A percentile compares a stretch with the other conserved stretches of the same genome.
Conservation (phyloP, 2,329 filamentous ascomycete genomes). For the Fusarium cicatricum region DNA sequence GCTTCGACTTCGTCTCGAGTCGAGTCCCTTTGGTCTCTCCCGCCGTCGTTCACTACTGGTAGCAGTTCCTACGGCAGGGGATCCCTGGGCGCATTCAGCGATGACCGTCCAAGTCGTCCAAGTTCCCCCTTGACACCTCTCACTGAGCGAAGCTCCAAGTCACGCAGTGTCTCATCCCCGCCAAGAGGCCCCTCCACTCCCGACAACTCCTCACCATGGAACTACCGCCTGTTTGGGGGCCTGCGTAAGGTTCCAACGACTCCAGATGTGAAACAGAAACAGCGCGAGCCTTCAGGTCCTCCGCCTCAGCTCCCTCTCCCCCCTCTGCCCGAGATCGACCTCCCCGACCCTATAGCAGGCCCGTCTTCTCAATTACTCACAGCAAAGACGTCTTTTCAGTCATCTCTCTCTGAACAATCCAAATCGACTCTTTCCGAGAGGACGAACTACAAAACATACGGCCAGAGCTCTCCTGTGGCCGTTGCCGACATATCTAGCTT, state of each 20-base stretch:
- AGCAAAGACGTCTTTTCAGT: slow-evolving; percentile 36
- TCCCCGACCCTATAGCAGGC: slow-evolving; percentile 27
- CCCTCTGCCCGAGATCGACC: slow-evolving; percentile 43
- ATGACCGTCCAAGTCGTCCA: slow-evolving; percentile 56
- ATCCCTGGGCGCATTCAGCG: slow-evolving; percentile 58
- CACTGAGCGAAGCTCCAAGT: slow-evolving; percentile 48
- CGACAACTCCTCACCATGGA: slow-evolving; percentile 55
- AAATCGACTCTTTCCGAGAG: slow-evolving; percentile 58
- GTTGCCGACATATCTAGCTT: slow-evolving; percentile 51
- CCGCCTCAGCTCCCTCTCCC: slow-evolving; percentile 40
- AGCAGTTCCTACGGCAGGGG: slow-evolving; percentile 58
- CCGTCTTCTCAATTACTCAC: slow-evolving; percentile 31
- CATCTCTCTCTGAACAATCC: slow-evolving; percentile 44
- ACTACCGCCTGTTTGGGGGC: slow-evolving; percentile 63
- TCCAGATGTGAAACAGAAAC: slow-evolving; percentile 53
- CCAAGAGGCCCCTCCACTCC: slow-evolving; percentile 26
- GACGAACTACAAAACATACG: slow-evolving; percentile 64
- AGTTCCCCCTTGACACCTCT: slow-evolving; percentile 60
- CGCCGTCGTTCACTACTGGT: slow-evolving; percentile 55
- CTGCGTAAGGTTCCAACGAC: slow-evolving; percentile 58
- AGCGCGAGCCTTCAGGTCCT: slow-evolving; percentile 41
- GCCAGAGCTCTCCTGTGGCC: slow-evolving; percentile 52
- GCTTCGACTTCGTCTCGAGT: slow-evolving; percentile 41
- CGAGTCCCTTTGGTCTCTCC: slow-evolving; percentile 50
- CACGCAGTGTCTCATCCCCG: slow-evolving; percentile 30